Evolutionary conservation across 768 basidiomycete genomes (phyloP).

Genomic region (Psilocybe cyanescens): DNA sequence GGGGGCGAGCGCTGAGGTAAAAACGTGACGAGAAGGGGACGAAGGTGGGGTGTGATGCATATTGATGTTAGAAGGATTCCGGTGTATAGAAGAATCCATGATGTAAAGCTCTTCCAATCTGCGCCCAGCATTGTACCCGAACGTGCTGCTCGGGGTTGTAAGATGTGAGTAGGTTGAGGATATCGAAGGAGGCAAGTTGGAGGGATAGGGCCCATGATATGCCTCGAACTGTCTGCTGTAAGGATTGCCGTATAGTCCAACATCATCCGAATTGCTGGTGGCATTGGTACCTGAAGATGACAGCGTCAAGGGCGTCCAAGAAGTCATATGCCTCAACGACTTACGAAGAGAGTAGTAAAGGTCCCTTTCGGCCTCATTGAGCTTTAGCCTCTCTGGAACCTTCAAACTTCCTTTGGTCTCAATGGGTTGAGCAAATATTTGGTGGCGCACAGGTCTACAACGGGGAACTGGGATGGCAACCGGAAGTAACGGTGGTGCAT

Average conservation of each 20-base stretch:
- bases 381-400: background rate
- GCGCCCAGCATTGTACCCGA: background rate
- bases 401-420: background rate
- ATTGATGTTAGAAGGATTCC: slow-evolving; percentile 5
- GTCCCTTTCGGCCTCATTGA: background rate
- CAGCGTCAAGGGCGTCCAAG: background rate
- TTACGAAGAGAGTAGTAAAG: slow-evolving; percentile 4
- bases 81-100: slow-evolving; percentile 6
- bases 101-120: slow-evolving; percentile 8
- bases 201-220: background rate
- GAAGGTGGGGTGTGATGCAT: slow-evolving; percentile 7
- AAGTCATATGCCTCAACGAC: background rate
- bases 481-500: slow-evolving; percentile 31
- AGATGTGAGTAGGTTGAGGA: slow-evolving; percentile 1
- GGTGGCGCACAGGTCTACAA: slow-evolving; percentile 7
- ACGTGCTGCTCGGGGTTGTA: background rate
- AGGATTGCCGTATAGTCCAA: background rate
- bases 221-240: background rate
- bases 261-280: background rate
- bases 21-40: background rate
- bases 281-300: background rate
- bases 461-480: slow-evolving; percentile 16
- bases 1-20: background rate
- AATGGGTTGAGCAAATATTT: background rate
- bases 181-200: slow-evolving; percentile 4